Conservation (phyloP, 768 basidiomycete species). For the Daedaleopsis nitida region DNA sequence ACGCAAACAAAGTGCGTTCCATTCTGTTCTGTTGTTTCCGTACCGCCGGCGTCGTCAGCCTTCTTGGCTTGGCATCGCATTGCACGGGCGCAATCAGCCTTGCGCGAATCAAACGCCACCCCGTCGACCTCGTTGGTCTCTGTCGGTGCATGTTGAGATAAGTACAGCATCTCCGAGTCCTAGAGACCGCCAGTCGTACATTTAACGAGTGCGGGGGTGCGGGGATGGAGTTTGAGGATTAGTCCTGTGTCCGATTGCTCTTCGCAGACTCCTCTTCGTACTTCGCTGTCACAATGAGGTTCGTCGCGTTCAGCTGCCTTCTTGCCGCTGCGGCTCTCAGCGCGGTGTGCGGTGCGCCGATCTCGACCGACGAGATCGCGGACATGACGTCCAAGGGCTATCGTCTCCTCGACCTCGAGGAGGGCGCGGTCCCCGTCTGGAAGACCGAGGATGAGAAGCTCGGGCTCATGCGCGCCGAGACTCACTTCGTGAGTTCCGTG, state of each 20-base stretch:
- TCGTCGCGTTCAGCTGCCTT: neutral
- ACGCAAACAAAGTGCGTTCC: neutral
- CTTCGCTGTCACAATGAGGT: conserved; percentile 5
- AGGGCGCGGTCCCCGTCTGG: conserved; percentile 10
- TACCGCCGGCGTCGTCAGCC: neutral
- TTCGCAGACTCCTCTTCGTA: neutral
- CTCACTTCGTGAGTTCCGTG: conserved; percentile 9
- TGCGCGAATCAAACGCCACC: no score
- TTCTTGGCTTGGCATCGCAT: conserved; percentile 6
- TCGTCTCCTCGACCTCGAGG: conserved; percentile 6
- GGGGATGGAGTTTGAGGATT: no score
- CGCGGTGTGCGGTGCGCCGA: conserved; percentile 5
- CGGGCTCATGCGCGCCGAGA: conserved; percentile 3
- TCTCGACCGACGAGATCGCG: conserved; percentile 4
- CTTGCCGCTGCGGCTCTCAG: neutral
- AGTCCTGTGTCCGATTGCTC: neutral
- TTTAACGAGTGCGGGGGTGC: no score
- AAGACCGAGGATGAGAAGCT: conserved; percentile 17
- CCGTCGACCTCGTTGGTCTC: neutral
- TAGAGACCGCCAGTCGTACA: no score
- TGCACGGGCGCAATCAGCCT: neutral
- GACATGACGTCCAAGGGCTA: conserved; percentile 10
- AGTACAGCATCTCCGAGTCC: neutral
- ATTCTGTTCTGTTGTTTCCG: neutral
- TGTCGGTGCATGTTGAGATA: neutral